Evolutionary conservation across 768 basidiomycete genomes (phyloP).

Genomic region (Kwoniella europaea): DNA sequence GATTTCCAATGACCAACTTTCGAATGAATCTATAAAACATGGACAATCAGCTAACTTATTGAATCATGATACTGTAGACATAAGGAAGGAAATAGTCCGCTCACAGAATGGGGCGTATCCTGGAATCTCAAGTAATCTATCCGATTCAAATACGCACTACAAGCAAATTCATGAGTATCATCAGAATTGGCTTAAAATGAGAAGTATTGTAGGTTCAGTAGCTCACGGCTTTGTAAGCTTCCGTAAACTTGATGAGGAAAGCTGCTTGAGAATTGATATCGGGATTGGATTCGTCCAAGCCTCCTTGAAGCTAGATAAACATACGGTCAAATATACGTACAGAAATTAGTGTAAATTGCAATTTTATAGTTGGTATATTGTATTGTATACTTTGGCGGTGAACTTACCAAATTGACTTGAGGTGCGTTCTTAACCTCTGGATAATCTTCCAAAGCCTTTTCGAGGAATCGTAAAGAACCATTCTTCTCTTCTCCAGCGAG

Average conservation of each 20-base stretch:
- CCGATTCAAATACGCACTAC: conserved; percentile 13
- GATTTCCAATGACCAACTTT: conserved; percentile 24
- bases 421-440: conserved; percentile 7
- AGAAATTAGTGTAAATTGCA: too few relatives aligned
- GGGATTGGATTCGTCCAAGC: background rate
- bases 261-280: conserved; percentile 2
- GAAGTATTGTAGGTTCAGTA: background rate
- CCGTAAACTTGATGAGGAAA: background rate
- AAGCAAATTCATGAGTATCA: too few relatives aligned
- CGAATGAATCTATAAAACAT: conserved; percentile 19
- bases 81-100: background rate
- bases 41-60: background rate
- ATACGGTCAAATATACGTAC: too few relatives aligned
- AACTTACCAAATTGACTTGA: conserved; percentile 1
- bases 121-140: conserved; percentile 19
- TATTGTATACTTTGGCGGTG: too few relatives aligned
- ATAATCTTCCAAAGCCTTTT: conserved; percentile 4
- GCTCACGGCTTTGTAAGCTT: conserved; percentile 11
- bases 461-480: conserved; percentile 18
- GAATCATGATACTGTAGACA: background rate
- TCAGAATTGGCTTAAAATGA: too few relatives aligned
- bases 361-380: too few relatives aligned
- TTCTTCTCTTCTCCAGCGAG: conserved; percentile 15
- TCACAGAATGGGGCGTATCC: conserved; percentile 32
- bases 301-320: conserved; percentile 6